Evolutionary conservation across 345 rosid genomes (phyloP).

Genomic region (Ailanthus altissimus): DNA sequence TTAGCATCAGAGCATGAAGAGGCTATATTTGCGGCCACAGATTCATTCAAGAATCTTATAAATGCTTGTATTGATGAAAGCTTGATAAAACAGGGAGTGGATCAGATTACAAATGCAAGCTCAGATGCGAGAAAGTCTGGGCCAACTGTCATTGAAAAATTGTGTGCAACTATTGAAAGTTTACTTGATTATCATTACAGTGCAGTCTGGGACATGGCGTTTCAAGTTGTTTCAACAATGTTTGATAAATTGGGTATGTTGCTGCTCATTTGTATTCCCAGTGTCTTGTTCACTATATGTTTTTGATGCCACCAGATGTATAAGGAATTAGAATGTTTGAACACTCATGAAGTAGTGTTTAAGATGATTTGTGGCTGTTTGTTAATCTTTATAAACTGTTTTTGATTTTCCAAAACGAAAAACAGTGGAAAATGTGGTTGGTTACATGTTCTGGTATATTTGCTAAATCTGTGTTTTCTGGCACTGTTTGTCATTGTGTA

Average conservation of each 20-base stretch:
- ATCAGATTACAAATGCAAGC: conserved; percentile 45
- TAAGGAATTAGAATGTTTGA: not conserved
- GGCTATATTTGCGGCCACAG: conserved; percentile 79
- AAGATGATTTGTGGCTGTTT: too few relatives aligned
- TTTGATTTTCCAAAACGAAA: too few relatives aligned
- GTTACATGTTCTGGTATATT: too few relatives aligned
- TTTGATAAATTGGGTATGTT: conserved; percentile 78
- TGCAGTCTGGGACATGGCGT: conserved; percentile 80
- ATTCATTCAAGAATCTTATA: conserved; percentile 72
- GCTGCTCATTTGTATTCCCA: not conserved
- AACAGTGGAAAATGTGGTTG: too few relatives aligned
- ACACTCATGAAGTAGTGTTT: not conserved
- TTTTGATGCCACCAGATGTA: not conserved
- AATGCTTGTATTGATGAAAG: conserved; percentile 68
- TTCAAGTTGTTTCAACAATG: conserved; percentile 76
- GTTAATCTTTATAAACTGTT: too few relatives aligned
- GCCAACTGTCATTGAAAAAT: conserved; percentile 77
- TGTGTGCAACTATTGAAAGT: conserved; percentile 76
- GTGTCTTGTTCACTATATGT: not conserved
- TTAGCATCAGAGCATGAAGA: conserved; percentile 93
- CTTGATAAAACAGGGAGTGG: conserved; percentile 75
- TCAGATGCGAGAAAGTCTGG: conserved; percentile 50
- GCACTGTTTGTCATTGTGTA: not conserved
- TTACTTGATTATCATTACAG: conserved; percentile 78
- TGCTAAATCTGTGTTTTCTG: too few relatives aligned